Conservation (phyloP, 2,329 filamentous ascomycete species). For the Fusarium ambrosium region DNA sequence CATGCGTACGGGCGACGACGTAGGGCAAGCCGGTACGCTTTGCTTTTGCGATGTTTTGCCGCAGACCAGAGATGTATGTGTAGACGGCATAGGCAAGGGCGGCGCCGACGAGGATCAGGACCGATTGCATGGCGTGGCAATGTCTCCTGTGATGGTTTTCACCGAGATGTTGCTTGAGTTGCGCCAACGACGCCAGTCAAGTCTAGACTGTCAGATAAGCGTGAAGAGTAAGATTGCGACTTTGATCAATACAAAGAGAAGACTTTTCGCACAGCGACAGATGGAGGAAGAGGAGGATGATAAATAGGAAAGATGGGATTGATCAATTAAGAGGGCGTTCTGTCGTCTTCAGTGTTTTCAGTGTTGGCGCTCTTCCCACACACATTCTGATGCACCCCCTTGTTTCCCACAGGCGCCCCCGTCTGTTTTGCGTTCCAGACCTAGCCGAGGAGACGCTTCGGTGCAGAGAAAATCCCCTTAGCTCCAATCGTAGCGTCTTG, state of each 20-base stretch:
- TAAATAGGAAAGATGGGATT: neutral
- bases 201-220: neutral
- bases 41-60: slow-evolving; percentile 62
- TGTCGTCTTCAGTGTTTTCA: neutral
- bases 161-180: neutral
- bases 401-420: slow-evolving; percentile 2
- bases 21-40: slow-evolving; percentile 67
- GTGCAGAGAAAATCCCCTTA: neutral
- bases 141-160: neutral
- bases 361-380: neutral
- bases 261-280: neutral
- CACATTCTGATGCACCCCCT: slow-evolving; percentile 7
- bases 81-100: slow-evolving; percentile 53
- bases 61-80: slow-evolving; percentile 52
- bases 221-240: neutral
- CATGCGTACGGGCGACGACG: slow-evolving; percentile 63
- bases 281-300: neutral
- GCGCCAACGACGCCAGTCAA: neutral
- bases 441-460: neutral
- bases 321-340: neutral
- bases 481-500: slow-evolving; percentile 6
- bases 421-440: slow-evolving; percentile 1
- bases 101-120: slow-evolving; percentile 52
- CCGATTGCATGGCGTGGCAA: slow-evolving; percentile 53
- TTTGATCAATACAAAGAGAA: neutral